Evolutionary conservation across 1,139 yeast genomes (phyloP).

Genomic region (Kurtzmaniella quercitrusa): DNA sequence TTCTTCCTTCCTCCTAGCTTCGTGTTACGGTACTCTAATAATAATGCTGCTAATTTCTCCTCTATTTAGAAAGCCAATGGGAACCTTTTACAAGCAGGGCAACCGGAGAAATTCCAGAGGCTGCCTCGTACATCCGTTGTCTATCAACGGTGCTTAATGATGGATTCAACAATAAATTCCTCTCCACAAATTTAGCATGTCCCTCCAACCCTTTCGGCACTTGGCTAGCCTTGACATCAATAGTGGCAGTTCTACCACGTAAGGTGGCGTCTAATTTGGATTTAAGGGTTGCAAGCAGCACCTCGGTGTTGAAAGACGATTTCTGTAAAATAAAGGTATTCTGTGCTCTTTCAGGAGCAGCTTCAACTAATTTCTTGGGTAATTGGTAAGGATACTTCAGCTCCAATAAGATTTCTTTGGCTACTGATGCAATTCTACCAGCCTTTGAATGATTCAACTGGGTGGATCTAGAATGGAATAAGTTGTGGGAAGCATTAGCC

Average conservation of each 20-base stretch:
- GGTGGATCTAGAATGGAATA: conserved; percentile 7
- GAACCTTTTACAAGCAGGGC: conserved; percentile 27
- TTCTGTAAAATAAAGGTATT: conserved; percentile 34
- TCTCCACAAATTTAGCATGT: conserved; percentile 16
- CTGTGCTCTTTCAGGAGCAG: conserved; percentile 10
- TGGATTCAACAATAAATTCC: conserved; percentile 30
- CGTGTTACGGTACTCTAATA: no score
- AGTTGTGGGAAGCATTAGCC: conserved; percentile 4
- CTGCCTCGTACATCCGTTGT: conserved; percentile 25
- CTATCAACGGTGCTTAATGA: conserved; percentile 24
- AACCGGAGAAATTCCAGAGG: conserved; percentile 22
- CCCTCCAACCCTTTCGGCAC: conserved; percentile 10
- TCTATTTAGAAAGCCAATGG: conserved; percentile 22
- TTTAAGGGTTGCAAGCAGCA: conserved; percentile 17
- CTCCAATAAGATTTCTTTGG: conserved; percentile 34
- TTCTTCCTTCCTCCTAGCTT: conserved; percentile 2
- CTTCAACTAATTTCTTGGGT: conserved; percentile 33
- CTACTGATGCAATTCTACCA: conserved; percentile 39
- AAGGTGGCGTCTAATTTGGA: conserved; percentile 29
- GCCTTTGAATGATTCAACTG: conserved; percentile 13
- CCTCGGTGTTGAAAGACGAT: conserved; percentile 25
- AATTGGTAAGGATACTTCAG: conserved; percentile 42
- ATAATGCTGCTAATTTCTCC: no score
- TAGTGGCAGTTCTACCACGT: conserved; percentile 23
- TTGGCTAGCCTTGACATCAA: conserved; percentile 9